Conservation (phyloP, 2,329 filamentous ascomycete species). For the Fusarium decemcellulare region DNA sequence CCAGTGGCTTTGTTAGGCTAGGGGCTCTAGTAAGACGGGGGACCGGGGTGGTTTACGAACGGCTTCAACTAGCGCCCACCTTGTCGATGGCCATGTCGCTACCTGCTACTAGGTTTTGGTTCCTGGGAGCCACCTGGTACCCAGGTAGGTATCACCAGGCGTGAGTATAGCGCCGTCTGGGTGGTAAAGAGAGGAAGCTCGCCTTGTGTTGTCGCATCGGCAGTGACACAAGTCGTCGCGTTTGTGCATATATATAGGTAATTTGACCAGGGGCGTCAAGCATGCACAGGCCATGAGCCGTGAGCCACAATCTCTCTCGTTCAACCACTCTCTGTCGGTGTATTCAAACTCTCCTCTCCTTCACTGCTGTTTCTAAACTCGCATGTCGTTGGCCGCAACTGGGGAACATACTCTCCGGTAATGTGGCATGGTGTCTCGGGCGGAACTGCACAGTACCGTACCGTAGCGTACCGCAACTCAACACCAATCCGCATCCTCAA, state of each 20-base stretch:
- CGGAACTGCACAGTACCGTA: neutral
- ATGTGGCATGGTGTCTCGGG: conserved; percentile 9
- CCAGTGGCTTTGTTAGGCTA: too few species aligned
- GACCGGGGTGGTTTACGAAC: too few species aligned
- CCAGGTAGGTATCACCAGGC: conserved; percentile 9
- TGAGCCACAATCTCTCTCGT: neutral
- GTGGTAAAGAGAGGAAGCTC: conserved; percentile 2
- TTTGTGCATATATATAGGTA: neutral
- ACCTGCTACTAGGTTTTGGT: too few species aligned
- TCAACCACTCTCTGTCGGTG: too few species aligned
- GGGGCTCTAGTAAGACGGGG: too few species aligned
- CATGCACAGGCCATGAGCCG: neutral
- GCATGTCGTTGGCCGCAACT: conserved; percentile 6
- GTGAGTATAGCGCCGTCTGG: conserved; percentile 29
- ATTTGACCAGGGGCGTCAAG: too few species aligned
- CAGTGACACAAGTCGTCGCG: neutral
- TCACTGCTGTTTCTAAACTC: neutral
- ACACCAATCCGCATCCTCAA: neutral
- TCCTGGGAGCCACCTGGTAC: too few species aligned
- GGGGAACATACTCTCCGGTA: neutral
- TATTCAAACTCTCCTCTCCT: too few species aligned
- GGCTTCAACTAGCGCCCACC: too few species aligned
- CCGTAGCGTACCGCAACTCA: neutral
- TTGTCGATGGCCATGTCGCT: too few species aligned
- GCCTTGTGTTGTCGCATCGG: neutral